Base-by-base conservation (phyloP, 2,329 filamentous ascomycete species). In the Septoria linicola region DNA sequence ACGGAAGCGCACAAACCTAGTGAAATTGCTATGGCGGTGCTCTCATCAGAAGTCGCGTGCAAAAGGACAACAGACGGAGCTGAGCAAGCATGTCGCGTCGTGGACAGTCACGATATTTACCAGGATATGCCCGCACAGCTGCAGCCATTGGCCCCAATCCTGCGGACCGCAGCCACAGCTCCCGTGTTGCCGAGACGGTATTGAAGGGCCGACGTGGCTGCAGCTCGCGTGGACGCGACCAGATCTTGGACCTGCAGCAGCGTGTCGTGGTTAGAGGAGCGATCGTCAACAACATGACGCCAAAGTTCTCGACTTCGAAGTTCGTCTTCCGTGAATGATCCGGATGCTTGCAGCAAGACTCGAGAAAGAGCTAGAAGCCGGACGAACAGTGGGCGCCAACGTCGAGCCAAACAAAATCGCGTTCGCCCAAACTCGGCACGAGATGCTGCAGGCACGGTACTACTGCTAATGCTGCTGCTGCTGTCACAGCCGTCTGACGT, bases 401-500 rank as follows among this genome's bases (percentile, higher is more conserved):
- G 44, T 35, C 31, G 16, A 30, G 21, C 39, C 50, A 39, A 43
- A 52, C 42, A 19, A 25, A 39, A 47, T n/a, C 19, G 20, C 32
- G 44, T 25, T 40, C 20, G 44, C 40, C 30, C 41, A 30, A 42
- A 10, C 11, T 30, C 37, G 13, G 46, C 4, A 16, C 25, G 39
- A 42, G 27, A 36, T 42, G 23, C 27, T 32, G 49, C 36, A 41
- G 39, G 39, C 40, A 35, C 20, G 10, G 23, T 27, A 27, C 23
- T 5, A 27, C 23, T 5, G 5, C 23, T 27, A 27, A 41, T 16
- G 20, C 35, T 20, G 19, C 34, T 37, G n/a, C 49, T 49, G 50
- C 50, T 49, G 39, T 53, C 51, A n/a, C 31, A 39, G 49, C 51
- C 30, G 19, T 43, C 32, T 35, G 50, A 48, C 50, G 50, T 44